phyloP scores from a whole-genome alignment of 108 stramenopile genomes.

The Stephanodiscus triporus region DNA sequence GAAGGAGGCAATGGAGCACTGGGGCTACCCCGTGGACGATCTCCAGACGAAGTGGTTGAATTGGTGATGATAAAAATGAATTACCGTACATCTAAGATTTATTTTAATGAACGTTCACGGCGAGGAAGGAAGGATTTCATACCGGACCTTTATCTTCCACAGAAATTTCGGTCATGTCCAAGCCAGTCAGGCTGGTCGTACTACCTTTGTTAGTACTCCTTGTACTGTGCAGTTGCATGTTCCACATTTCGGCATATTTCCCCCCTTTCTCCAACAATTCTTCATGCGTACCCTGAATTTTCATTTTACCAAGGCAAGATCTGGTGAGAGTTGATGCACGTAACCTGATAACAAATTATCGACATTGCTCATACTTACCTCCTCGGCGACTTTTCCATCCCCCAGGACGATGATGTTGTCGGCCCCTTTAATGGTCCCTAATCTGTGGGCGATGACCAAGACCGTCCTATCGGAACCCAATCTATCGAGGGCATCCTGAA shows the following conservation, averaged over 20 bases:
- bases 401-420: conserved; percentile 97
- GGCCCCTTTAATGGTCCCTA: conserved; percentile 94
- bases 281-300: conserved; percentile 90
- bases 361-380: conserved; percentile 36
- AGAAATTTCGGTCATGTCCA: not conserved
- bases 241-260: conserved; percentile 90
- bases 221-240: conserved; percentile 74
- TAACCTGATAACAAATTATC: not conserved
- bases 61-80: conserved; percentile 51
- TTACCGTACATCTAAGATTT: too few relatives aligned
- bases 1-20: conserved; percentile 82
- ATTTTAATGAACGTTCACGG: too few relatives aligned
- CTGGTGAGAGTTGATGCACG: not conserved
- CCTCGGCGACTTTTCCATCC: conserved; percentile 90
- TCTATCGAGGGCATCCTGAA: conserved; percentile 96
- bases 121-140: too few relatives aligned
- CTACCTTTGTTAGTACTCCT: conserved; percentile 14
- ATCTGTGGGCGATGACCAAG: conserved; percentile 96
- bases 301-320: not conserved
- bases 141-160: too few relatives aligned
- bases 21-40: conserved; percentile 85
- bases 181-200: conserved; percentile 16
- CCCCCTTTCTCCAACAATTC: conserved; percentile 80
- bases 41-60: conserved; percentile 84
- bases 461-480: conserved; percentile 87